Evolutionary conservation across 441 rosid genomes (phyloP).

Genomic region (Populus hybrid): DNA sequence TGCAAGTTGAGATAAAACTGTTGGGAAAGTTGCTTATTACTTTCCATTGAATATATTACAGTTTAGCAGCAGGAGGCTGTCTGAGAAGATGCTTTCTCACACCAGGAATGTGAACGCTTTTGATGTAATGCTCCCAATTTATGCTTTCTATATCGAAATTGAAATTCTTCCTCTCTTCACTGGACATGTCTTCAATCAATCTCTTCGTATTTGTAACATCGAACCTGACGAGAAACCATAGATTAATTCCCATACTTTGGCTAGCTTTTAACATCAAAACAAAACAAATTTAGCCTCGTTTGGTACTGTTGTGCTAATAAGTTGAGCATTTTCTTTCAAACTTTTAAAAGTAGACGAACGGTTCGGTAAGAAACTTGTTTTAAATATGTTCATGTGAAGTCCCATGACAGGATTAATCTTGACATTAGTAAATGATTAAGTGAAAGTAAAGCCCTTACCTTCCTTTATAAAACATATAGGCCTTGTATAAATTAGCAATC

Average conservation of each 20-base stretch:
- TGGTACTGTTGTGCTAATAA: not conserved
- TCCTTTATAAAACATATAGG: not conserved
- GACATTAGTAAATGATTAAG: not conserved
- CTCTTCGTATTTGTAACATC: not conserved
- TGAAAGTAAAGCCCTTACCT: not conserved
- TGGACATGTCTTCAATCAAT: slow-evolving; percentile 28
- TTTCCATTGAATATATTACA: not conserved
- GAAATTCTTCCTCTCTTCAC: slow-evolving; percentile 28
- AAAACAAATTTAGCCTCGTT: not conserved
- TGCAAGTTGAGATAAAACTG: too few relatives aligned
- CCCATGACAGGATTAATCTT: too few relatives aligned
- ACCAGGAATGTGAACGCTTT: slow-evolving; percentile 34
- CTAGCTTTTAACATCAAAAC: not conserved
- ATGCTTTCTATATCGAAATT: slow-evolving; percentile 21
- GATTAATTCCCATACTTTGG: not conserved
- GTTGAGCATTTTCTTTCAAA: not conserved
- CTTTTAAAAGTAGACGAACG: not conserved
- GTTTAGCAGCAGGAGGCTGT: not conserved
- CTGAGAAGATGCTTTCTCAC: slow-evolving; percentile 14
- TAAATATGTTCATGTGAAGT: too few relatives aligned
- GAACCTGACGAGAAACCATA: not conserved
- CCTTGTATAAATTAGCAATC: not conserved
- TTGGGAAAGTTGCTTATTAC: not conserved
- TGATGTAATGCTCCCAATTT: slow-evolving; percentile 35
- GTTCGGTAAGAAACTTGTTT: too few relatives aligned